Evolutionary conservation across 345 rosid species (phyloP), one percentile per base, ranked within the genome.

Genomic region (Rhodomyrtus tomentosa): DNA sequence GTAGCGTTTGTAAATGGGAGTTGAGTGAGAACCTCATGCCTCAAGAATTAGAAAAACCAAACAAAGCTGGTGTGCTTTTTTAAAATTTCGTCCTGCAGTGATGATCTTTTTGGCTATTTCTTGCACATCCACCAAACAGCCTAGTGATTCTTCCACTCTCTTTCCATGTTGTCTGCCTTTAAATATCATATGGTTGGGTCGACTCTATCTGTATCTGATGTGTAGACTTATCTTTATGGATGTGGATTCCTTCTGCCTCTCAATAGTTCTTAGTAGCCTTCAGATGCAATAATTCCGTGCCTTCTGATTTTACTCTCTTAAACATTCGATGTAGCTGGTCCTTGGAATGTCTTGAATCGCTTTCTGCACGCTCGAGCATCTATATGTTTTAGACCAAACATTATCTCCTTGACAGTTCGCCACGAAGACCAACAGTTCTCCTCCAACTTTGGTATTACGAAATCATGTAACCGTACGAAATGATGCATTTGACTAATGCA

Each of bases 61-160:
- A 48, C 54, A 27, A 80, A 16, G 54, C 22, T 45, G 18, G 52
- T 21, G 54, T 80, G n/a, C 82, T 50, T 81, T 7, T 27, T 81
- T 18, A 15, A 81, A 13, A 27, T 36, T n/a, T 10, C 50, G 29
- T 21, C 25, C 9, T 56, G 55, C 40, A 20, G 14, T 29, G 55
- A 16, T 27, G 55, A 81, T 81, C 58, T 40, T 50, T 38, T 81
- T 50, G 56, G 56, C 29, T 21, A 7, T 49, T 52, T 48, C 55
- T 84, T 80, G 83, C 55, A 80, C 56, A 53, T 40, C 73, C 22
- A 84, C 54, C 86, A 55, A 55, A 84, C 86, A 80, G 55, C 83
- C 72, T 55, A 27, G n/a, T 21, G 82, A 79, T 54, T 53, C 55
- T 72, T 83, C 85, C 85, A 36, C 36, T 50, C 53, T 59, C 56